These are phyloP conservation scores for Fusarium nygamai DNA, from an alignment of 2,329 filamentous ascomycete genomes.

Conservation along the genomic window DNA sequence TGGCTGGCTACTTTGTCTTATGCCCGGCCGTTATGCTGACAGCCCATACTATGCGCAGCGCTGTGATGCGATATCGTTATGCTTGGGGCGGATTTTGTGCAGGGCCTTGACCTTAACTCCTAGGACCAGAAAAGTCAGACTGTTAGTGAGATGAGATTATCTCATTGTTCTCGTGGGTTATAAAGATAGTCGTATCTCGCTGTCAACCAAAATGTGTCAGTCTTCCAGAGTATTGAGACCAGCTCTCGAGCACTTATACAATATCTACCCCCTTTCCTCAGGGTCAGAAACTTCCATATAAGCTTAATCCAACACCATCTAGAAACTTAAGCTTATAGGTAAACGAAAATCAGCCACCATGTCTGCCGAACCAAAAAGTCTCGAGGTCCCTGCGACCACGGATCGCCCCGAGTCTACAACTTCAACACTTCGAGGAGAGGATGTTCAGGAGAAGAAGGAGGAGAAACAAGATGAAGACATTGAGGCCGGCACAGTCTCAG, in stretches of 20 bases:
- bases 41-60: background rate
- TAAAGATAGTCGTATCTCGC: constrained; percentile 33
- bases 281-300: constrained; percentile 4
- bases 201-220: constrained; percentile 4
- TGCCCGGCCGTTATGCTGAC: constrained; percentile 37
- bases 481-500: constrained; percentile 32
- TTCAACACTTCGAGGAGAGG: constrained; percentile 45
- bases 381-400: constrained; percentile 38
- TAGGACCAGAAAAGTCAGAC: constrained; percentile 18
- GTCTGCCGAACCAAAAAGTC: constrained; percentile 21
- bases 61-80: constrained; percentile 10
- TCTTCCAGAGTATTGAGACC: constrained; percentile 7
- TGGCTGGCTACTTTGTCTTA: background rate
- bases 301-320: constrained; percentile 17
- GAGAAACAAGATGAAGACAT: constrained; percentile 35
- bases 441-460: constrained; percentile 44
- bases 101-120: constrained; percentile 31
- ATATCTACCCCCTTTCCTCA: background rate
- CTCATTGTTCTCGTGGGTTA: constrained; percentile 13
- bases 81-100: constrained; percentile 35
- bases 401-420: constrained; percentile 43
- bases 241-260: constrained; percentile 14
- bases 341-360: constrained; percentile 10
- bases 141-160: constrained; percentile 4
- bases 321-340: background rate